Percentiles rank a stretch among this genome's conserved stretches.
Evolutionary conservation across 2,329 filamentous ascomycete species (phyloP).

Genomic region (Pseudocercospora musae): DNA sequence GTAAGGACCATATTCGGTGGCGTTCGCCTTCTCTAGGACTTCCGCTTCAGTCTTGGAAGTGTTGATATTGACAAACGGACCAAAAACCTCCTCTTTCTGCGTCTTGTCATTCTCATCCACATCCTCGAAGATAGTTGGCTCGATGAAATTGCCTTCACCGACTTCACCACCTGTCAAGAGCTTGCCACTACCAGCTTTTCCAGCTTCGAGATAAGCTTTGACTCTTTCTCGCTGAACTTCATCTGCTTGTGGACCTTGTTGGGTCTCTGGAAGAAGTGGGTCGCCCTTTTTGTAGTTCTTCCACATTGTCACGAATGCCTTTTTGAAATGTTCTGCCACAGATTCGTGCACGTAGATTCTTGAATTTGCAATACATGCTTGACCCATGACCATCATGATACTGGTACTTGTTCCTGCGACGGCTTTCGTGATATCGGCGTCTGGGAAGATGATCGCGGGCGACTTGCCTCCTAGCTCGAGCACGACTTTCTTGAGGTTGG

Average conservation of each 20-base stretch:
- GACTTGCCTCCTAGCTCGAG: slow-evolving; percentile 59
- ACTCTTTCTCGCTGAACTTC: slow-evolving; percentile 47
- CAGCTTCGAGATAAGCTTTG: slow-evolving; percentile 24
- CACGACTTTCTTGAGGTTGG: slow-evolving; percentile 55
- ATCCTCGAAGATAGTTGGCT: slow-evolving; percentile 48
- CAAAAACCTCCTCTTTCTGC: slow-evolving; percentile 41
- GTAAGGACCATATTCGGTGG: slow-evolving; percentile 40
- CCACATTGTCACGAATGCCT: slow-evolving; percentile 56
- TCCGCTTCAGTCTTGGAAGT: slow-evolving; percentile 37
- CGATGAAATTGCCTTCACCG: slow-evolving; percentile 44
- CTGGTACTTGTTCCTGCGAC: slow-evolving; percentile 61
- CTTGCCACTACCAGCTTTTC: slow-evolving; percentile 22
- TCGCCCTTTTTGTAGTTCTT: slow-evolving; percentile 62
- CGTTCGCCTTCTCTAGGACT: slow-evolving; percentile 37
- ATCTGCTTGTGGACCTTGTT: slow-evolving; percentile 66
- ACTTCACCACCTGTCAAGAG: slow-evolving; percentile 26
- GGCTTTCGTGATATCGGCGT: slow-evolving; percentile 36
- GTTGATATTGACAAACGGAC: slow-evolving; percentile 39
- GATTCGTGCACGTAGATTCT: slow-evolving; percentile 56
- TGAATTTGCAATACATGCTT: slow-evolving; percentile 60
- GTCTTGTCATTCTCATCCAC: slow-evolving; percentile 41
- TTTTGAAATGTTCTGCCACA: slow-evolving; percentile 59
- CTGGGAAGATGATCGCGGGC: slow-evolving; percentile 49
- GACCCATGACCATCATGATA: slow-evolving; percentile 55
- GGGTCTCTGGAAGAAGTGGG: slow-evolving; percentile 63